These are phyloP conservation scores for Strobilomyces dryophilus DNA, from an alignment of 768 basidiomycete species.

Conservation along the genomic window DNA sequence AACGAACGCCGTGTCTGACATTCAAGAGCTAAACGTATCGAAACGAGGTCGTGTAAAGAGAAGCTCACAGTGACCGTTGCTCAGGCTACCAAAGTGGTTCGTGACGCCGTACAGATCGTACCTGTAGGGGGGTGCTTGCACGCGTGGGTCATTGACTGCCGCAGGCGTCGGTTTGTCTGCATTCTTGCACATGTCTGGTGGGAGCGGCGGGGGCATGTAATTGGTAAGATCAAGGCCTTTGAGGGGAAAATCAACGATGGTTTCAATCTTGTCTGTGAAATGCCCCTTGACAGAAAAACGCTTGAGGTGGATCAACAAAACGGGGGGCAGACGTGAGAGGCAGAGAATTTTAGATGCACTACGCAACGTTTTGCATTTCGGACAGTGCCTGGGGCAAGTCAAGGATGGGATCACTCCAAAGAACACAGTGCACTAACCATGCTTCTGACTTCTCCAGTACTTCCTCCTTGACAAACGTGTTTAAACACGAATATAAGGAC, in stretches of 20 bases:
- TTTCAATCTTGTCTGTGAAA: slow-evolving; percentile 96
- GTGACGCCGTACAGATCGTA: slow-evolving; percentile 96
- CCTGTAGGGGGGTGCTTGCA: slow-evolving; percentile 81
- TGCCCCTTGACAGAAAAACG: slow-evolving; percentile 87
- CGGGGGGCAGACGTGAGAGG: slow-evolving; percentile 87
- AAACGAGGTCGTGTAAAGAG: neutral
- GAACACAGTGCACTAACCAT: slow-evolving; percentile 53
- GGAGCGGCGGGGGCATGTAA: slow-evolving; percentile 80
- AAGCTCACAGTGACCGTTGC: slow-evolving; percentile 90
- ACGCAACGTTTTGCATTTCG: slow-evolving; percentile 85
- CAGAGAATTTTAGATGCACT: slow-evolving; percentile 84
- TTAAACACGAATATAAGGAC: slow-evolving; percentile 75
- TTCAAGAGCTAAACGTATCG: neutral
- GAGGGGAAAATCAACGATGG: slow-evolving; percentile 86
- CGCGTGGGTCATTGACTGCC: slow-evolving; percentile 64
- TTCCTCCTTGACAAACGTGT: slow-evolving; percentile 88
- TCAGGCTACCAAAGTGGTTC: slow-evolving; percentile 93
- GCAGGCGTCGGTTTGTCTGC: slow-evolving; percentile 35
- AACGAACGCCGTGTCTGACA: slow-evolving; percentile 81
- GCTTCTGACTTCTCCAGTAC: slow-evolving; percentile 90
- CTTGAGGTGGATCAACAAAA: slow-evolving; percentile 89
- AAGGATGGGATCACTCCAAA: neutral
- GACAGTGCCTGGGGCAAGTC: slow-evolving; percentile 74
- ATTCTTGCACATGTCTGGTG: slow-evolving; percentile 57
- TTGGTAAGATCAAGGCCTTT: slow-evolving; percentile 61